phyloP scores from a whole-genome alignment of 1,284 basidiomycete species.

The Cryptococcus sp. region DNA sequence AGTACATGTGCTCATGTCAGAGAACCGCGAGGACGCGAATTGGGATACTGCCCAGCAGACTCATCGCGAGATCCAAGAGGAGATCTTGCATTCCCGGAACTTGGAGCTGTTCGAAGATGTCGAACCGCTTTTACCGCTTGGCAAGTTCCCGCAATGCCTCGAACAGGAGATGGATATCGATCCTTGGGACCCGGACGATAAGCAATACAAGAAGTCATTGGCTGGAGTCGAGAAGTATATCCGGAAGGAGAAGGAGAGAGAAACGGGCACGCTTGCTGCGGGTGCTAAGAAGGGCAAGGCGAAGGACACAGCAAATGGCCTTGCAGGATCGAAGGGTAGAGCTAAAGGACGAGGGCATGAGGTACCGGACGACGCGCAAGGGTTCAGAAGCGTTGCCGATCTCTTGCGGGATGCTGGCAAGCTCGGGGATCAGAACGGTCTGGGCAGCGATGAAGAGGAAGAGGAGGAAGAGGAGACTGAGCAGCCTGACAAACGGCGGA shows the following conservation, averaged over 20 bases:
- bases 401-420: constrained; percentile 34
- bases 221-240: constrained; percentile 16
- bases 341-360: constrained; percentile 33
- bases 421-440: constrained; percentile 14
- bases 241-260: constrained; percentile 15
- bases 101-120: constrained; percentile 93
- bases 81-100: constrained; percentile 80
- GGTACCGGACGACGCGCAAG: constrained; percentile 48
- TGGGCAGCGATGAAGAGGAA: constrained; percentile 14
- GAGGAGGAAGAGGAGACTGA: constrained; percentile 22
- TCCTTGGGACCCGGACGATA: constrained; percentile 47
- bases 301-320: constrained; percentile 1
- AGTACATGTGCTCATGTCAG: constrained; percentile 90
- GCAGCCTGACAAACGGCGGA: background rate
- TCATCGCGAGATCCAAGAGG: constrained; percentile 86
- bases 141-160: constrained; percentile 72
- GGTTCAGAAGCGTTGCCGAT: constrained; percentile 50
- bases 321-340: constrained; percentile 13
- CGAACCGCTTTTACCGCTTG: constrained; percentile 76
- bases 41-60: constrained; percentile 86
- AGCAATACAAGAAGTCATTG: constrained; percentile 31
- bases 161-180: constrained; percentile 70
- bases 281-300: constrained; percentile 18
- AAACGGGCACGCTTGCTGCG: constrained; percentile 9
- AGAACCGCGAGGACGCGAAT: constrained; percentile 87